These are phyloP conservation scores for Marchantia polymorpha DNA, from an alignment of 225 moss, liverwort and hornwort species.

Conservation along the genomic window DNA sequence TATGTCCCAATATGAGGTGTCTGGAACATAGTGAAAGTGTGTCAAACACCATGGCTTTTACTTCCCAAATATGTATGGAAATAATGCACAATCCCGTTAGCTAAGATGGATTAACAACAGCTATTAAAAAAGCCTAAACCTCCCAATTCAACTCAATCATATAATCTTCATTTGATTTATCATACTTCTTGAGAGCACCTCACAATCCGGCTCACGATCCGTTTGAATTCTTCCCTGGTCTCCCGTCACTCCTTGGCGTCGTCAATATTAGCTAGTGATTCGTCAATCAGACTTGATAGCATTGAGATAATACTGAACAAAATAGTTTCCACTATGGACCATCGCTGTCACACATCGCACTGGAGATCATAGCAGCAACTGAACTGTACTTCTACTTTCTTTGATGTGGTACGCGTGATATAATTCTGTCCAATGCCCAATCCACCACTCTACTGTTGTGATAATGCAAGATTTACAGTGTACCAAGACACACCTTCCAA, in stretches of 20 bases:
- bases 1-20: conserved; percentile 23
- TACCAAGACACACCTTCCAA: too few species aligned
- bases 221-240: conserved; percentile 85
- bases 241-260: conserved; percentile 98
- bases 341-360: too few species aligned
- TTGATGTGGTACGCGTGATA: too few species aligned
- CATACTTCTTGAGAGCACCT: conserved; percentile 86
- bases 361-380: too few species aligned
- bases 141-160: conserved; percentile 24
- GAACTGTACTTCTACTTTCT: too few species aligned
- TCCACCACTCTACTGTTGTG: too few species aligned
- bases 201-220: conserved; percentile 91
- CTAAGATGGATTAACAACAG: conserved; percentile 14
- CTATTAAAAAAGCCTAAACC: conserved; percentile 15
- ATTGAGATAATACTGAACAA: conserved; percentile 95
- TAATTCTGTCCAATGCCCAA: too few species aligned
- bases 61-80: conserved; percentile 22
- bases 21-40: conserved; percentile 22
- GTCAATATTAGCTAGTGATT: conserved; percentile 93
- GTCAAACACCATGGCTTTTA: conserved; percentile 17
- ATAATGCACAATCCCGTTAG: conserved; percentile 28
- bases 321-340: conserved; percentile 95
- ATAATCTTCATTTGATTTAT: conserved; percentile 32
- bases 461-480: too few species aligned
- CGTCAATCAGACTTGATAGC: conserved; percentile 88